Conservation (phyloP, 257 asterid genomes). For the Jaltomata sinuosa region DNA sequence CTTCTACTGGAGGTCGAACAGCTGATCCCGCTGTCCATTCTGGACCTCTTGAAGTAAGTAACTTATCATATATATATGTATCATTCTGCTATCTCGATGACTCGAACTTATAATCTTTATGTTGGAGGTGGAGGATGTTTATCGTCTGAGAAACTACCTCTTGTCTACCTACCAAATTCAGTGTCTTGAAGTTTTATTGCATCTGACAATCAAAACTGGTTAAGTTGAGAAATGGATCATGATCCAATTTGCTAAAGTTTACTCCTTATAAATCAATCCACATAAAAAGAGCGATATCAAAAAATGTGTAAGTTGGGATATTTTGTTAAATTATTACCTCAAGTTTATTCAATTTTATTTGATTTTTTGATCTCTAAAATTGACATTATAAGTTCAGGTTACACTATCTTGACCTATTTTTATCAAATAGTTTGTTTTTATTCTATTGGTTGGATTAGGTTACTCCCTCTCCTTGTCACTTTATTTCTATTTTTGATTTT, state of each 20-base stretch:
- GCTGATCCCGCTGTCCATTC: constrained; percentile 63
- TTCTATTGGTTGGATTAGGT: neutral
- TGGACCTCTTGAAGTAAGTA: constrained; percentile 36
- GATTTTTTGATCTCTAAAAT: neutral
- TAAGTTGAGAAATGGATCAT: neutral
- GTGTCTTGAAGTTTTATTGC: neutral
- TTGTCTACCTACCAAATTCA: too few species aligned
- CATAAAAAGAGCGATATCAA: neutral
- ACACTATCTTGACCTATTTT: neutral
- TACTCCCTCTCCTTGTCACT: too few species aligned
- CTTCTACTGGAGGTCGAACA: constrained; percentile 36
- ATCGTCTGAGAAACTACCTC: too few species aligned
- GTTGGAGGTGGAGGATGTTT: neutral
- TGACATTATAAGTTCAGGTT: neutral
- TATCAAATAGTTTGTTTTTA: neutral
- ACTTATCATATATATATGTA: too few species aligned
- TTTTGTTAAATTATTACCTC: too few species aligned
- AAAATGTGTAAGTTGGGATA: neutral
- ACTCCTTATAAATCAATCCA: neutral
- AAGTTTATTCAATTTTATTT: neutral
- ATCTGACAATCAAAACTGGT: neutral
- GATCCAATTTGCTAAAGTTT: neutral
- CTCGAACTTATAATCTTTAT: too few species aligned
- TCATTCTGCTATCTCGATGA: too few species aligned
- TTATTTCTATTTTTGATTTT: too few species aligned